Conservation (phyloP, 2,329 filamentous ascomycete species). For the Polychaeton citri region DNA sequence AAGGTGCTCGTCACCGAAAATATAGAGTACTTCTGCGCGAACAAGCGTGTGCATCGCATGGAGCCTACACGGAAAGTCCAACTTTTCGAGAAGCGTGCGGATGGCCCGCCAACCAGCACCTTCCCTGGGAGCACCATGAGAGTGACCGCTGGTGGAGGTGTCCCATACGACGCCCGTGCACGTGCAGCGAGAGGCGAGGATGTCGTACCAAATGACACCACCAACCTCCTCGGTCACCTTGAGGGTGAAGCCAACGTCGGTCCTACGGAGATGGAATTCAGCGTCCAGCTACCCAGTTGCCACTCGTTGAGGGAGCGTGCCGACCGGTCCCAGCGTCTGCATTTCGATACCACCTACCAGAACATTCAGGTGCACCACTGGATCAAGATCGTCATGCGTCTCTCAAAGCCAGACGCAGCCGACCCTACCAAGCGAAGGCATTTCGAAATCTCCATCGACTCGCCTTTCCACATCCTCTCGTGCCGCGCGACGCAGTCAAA, state of each 20-base stretch:
- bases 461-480: constrained; percentile 82
- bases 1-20: constrained; percentile 87
- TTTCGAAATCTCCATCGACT: constrained; percentile 94
- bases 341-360: constrained; percentile 86
- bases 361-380: constrained; percentile 91
- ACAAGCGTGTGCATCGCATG: constrained; percentile 71
- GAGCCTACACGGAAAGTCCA: constrained; percentile 75
- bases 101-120: constrained; percentile 57
- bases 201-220: constrained; percentile 38
- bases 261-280: constrained; percentile 89
- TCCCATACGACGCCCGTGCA: constrained; percentile 48
- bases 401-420: constrained; percentile 68
- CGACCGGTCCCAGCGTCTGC: constrained; percentile 51
- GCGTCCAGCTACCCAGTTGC: constrained; percentile 80
- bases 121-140: constrained; percentile 66
- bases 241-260: constrained; percentile 66
- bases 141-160: constrained; percentile 67
- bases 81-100: constrained; percentile 77
- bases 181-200: constrained; percentile 44
- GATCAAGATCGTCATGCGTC: constrained; percentile 95
- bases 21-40: constrained; percentile 78
- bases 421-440: constrained; percentile 71
- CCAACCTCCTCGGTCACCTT: constrained; percentile 71
- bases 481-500: constrained; percentile 89
- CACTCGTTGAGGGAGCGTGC: constrained; percentile 60